Percentiles rank a stretch among this genome's conserved stretches.
phyloP scores from a whole-genome alignment of 2,329 filamentous ascomycete genomes.

The Diaporthe vaccinii region DNA sequence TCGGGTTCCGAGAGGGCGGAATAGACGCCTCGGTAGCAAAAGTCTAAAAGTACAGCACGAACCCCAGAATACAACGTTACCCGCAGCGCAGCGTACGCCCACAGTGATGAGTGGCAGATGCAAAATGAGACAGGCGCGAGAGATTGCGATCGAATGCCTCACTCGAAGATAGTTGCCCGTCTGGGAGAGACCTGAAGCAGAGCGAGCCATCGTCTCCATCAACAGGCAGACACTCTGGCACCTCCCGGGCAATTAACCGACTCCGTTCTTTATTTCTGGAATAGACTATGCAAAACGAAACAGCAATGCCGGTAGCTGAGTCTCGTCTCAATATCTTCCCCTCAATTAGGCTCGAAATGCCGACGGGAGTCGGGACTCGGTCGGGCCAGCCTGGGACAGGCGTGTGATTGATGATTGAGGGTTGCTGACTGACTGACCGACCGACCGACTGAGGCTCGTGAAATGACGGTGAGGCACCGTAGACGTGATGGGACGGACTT shows the following conservation, averaged over 20 bases:
- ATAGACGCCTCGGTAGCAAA: constrained; percentile 29
- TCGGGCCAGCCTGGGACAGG: background rate
- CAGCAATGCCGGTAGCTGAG: background rate
- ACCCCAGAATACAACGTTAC: constrained; percentile 37
- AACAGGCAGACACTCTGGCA: constrained; percentile 7
- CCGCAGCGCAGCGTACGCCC: background rate
- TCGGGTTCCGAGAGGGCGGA: constrained; percentile 32
- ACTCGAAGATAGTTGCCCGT: constrained; percentile 24
- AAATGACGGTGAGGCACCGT: constrained; percentile 20
- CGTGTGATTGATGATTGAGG: background rate
- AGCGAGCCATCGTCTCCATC: background rate
- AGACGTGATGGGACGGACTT: constrained; percentile 9
- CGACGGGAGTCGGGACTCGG: constrained; percentile 14
- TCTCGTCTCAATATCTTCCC: background rate
- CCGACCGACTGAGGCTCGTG: constrained; percentile 1
- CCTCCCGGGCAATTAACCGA: background rate
- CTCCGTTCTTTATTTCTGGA: constrained; percentile 3
- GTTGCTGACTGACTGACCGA: background rate
- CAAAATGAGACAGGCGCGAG: constrained; percentile 30
- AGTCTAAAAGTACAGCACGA: constrained; percentile 32
- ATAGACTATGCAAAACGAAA: constrained; percentile 3
- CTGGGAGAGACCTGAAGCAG: constrained; percentile 18
- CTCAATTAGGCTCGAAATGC: constrained; percentile 11
- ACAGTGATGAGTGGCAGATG: constrained; percentile 9
- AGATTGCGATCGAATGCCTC: constrained; percentile 31